Conservation (phyloP, 2,329 filamentous ascomycete genomes). For the Albophoma yamanashiensis region DNA sequence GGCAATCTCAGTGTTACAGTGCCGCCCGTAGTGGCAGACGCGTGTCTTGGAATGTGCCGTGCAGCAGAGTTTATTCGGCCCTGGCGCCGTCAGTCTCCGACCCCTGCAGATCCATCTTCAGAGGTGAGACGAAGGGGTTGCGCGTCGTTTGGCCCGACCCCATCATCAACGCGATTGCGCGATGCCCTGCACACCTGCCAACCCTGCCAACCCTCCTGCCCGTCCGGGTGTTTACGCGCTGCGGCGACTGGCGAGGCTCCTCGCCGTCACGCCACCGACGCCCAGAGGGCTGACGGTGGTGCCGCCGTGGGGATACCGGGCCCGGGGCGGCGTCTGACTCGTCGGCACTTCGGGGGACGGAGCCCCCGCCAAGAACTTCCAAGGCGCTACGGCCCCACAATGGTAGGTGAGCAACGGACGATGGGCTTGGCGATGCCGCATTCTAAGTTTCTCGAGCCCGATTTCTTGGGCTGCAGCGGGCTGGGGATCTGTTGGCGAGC, state of each 20-base stretch:
- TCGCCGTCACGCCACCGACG: background rate
- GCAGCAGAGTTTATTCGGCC: background rate
- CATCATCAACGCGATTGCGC: background rate
- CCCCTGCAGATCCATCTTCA: background rate
- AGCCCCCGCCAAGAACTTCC: background rate
- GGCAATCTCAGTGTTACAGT: background rate
- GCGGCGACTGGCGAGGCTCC: background rate
- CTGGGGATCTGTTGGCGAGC: background rate
- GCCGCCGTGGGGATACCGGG: background rate
- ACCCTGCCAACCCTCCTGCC: background rate
- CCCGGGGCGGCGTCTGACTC: background rate
- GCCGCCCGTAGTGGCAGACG: background rate
- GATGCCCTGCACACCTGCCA: background rate
- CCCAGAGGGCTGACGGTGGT: background rate
- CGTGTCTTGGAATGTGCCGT: background rate
- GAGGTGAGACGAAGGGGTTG: background rate
- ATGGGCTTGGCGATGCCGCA: background rate
- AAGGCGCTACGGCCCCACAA: background rate
- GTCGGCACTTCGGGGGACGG: background rate
- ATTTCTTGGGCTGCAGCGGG: background rate
- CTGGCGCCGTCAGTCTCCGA: background rate
- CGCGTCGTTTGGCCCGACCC: background rate
- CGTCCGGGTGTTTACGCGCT: background rate
- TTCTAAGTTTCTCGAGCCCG: background rate
- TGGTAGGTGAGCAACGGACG: background rate